Evolutionary conservation across 129 eudicot species (phyloP), one percentile per base, ranked within the genome.

Genomic region (Escallonia rubra): DNA sequence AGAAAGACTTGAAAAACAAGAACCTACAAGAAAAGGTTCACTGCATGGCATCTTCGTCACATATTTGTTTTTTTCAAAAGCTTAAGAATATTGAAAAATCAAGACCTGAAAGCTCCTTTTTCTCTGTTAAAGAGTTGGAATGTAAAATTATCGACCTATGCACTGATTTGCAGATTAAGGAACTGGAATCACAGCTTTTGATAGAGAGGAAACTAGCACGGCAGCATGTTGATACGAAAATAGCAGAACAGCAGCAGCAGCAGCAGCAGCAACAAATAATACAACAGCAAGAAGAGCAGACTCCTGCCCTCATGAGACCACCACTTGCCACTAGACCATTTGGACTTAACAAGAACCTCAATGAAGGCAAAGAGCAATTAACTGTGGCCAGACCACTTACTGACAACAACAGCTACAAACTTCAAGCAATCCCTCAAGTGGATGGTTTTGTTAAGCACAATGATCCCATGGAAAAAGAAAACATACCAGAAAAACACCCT

Each of bases 181-280:
- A 93, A 79, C 46, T 93, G 63, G 98, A 93, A 80, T 80, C 98
- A 12, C 96, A 93, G 56, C 94, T 93, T 54, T 34, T 93, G 79
- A 79, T 89, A 13, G 98, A 93, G 80, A 78, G 98, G 74, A 93
- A 89, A 81, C 80, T 93, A 40, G 95, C 96, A 53, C 78, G 96
- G 39, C 98, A 89, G 64, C 96, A 93, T 14, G 90, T 93, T 15
- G 98, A 86, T 78, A 72, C 86, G 2, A 93, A 82, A 71, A 82
- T 93, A 41, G 89, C 89, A 9, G 97, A 91, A 76, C 96, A 88
- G 61, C 89, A 76, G 54, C 79, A 79, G 61, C 84, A 66, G 68
- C 96, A 88, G 61, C 89, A 76, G 54, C 79, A 79, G 61, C 84
- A 66, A 70, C 80, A 80, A 49, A 81, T 66, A 61, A 81, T 68